Conservation (phyloP, 371 early-diverging fungal species). For the Lichtheimia ornata region DNA sequence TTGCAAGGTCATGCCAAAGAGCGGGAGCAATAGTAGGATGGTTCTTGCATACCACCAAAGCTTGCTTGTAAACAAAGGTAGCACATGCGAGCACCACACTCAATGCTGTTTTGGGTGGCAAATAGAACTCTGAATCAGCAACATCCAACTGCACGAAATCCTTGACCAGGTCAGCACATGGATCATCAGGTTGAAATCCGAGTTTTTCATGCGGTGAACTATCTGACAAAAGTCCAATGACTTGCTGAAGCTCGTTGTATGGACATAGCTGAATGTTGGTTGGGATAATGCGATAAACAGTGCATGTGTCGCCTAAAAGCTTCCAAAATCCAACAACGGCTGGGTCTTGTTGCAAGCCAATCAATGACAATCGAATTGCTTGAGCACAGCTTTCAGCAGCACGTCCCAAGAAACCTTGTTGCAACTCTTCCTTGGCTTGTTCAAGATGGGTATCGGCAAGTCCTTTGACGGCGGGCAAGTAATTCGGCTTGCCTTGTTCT, state of each 20-base stretch:
- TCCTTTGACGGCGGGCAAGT: constrained; percentile 64
- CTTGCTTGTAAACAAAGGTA: constrained; percentile 53
- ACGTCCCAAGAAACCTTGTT: constrained; percentile 74
- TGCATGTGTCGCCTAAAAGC: constrained; percentile 70
- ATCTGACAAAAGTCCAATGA: constrained; percentile 21
- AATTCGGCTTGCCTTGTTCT: constrained; percentile 32
- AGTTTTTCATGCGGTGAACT: constrained; percentile 42
- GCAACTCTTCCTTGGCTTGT: constrained; percentile 63
- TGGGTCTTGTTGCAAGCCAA: constrained; percentile 35
- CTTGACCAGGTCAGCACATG: constrained; percentile 25
- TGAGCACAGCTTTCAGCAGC: constrained; percentile 59
- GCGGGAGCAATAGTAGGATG: constrained; percentile 34
- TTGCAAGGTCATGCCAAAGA: constrained; percentile 52
- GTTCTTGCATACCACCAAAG: constrained; percentile 43
- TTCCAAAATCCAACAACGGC: constrained; percentile 63
- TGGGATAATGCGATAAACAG: constrained; percentile 49
- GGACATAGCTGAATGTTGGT: constrained; percentile 51
- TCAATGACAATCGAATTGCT: constrained; percentile 42
- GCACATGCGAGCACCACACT: constrained; percentile 49
- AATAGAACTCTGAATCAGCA: constrained; percentile 19
- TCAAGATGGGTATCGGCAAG: constrained; percentile 67
- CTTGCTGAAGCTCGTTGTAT: constrained; percentile 28
- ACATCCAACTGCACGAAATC: constrained; percentile 35
- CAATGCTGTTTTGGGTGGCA: constrained; percentile 38
- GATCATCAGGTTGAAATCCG: constrained; percentile 37